Evolutionary conservation across 1,139 yeast genomes (phyloP).

Genomic region (Suhomyces chickasaworum): DNA sequence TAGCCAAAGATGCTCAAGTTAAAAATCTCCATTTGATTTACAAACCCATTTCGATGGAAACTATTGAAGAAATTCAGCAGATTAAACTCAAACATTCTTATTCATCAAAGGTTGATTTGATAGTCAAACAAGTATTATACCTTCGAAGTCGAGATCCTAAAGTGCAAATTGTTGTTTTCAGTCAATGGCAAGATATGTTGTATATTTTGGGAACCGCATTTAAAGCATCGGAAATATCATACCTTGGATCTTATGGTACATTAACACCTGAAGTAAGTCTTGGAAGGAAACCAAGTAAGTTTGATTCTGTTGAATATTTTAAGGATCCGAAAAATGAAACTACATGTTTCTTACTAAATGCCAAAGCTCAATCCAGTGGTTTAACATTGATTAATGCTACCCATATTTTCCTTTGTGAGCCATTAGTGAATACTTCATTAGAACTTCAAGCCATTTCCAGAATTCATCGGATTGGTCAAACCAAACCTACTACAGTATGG

Average conservation of each 20-base stretch:
- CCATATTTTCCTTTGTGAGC: conserved; percentile 88
- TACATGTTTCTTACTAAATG: conserved; percentile 84
- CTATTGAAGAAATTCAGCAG: conserved; percentile 47
- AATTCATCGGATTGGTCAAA: conserved; percentile 91
- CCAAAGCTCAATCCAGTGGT: conserved; percentile 87
- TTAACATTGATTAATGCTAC: conserved; percentile 87
- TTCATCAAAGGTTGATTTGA: conserved; percentile 85
- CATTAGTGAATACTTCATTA: conserved; percentile 82
- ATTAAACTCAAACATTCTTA: conserved; percentile 51
- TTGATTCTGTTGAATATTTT: conserved; percentile 60
- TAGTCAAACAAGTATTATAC: conserved; percentile 70
- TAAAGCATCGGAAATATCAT: conserved; percentile 55
- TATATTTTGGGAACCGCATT: conserved; percentile 70
- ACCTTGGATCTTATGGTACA: conserved; percentile 46
- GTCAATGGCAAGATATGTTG: conserved; percentile 84
- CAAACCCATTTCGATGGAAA: conserved; percentile 44
- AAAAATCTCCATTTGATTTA: conserved; percentile 49
- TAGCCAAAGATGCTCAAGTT: conserved; percentile 17
- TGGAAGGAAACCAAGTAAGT: conserved; percentile 31
- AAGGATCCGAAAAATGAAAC: conserved; percentile 57
- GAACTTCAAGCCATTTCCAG: conserved; percentile 92
- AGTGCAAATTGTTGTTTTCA: conserved; percentile 80
- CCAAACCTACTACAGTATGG: conserved; percentile 81
- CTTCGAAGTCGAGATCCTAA: conserved; percentile 57
- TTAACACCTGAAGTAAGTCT: conserved; percentile 36